These are phyloP conservation scores for Epithemia pelagica DNA, from an alignment of 108 stramenopile species.

Conservation along the genomic window DNA sequence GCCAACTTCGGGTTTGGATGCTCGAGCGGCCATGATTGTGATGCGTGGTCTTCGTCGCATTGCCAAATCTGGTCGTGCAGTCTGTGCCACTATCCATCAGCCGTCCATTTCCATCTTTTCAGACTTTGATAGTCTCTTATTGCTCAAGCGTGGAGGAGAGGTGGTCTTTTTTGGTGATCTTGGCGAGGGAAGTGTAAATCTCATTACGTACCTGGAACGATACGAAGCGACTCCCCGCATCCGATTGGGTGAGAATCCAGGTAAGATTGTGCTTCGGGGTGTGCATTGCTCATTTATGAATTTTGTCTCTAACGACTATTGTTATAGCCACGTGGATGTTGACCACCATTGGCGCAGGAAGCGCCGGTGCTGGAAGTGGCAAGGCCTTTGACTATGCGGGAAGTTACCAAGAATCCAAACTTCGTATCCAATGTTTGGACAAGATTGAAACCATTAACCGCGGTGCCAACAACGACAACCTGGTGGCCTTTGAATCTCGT, in stretches of 20 bases:
- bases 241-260: constrained; percentile 59
- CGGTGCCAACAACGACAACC: constrained; percentile 19
- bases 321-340: constrained; percentile 48
- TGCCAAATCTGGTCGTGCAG: constrained; percentile 49
- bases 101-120: constrained; percentile 78
- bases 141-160: constrained; percentile 75
- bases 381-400: constrained; percentile 43
- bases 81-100: constrained; percentile 83
- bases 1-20: constrained; percentile 69
- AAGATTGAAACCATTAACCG: constrained; percentile 21
- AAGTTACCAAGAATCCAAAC: constrained; percentile 32
- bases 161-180: constrained; percentile 80
- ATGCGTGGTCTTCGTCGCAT: constrained; percentile 58
- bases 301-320: too few relatives aligned
- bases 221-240: constrained; percentile 38
- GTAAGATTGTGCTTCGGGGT: too few relatives aligned
- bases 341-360: constrained; percentile 40
- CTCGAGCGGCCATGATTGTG: constrained; percentile 56
- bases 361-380: constrained; percentile 3
- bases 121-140: constrained; percentile 60
- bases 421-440: constrained; percentile 26
- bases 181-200: constrained; percentile 42
- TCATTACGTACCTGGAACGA: constrained; percentile 60
- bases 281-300: too few relatives aligned
- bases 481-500: constrained; percentile 27